Evolutionary conservation across 345 rosid species (phyloP), one percentile per base, ranked within the genome.

Genomic region (Orychophragmus violaceus): DNA sequence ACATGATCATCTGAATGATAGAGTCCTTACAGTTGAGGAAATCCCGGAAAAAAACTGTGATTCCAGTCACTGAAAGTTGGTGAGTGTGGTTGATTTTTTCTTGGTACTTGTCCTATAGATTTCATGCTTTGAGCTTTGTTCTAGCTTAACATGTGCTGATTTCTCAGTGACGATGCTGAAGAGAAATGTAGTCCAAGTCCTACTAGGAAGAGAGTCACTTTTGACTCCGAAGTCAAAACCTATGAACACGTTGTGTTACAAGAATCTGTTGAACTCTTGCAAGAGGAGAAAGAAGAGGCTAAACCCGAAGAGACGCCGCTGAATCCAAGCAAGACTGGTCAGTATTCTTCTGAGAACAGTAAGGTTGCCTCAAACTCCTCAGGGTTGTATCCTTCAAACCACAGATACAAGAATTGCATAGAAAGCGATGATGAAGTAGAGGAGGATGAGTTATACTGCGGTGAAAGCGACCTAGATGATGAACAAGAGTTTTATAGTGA

Each of bases 121-220:
- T 7, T 39, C 58, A 10, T 13, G 64, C 45, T 50, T 66, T 48
- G 18, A 50, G 71, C 32, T 64, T 41, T 29, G 24, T 50, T 65
- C 41, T 14, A 28, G 62, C 53, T 17, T 60, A 52, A 60, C 8
- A 1, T 16, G 17, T 59, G 19, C 32, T 67, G 60, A 35, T 36
- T 55, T 45, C 12, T 54, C 65, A 68, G 78, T 67, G 76, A 74
- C 59, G 74, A 84, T 49, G 68, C 74, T 19, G 86, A 83, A 77
- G 83, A 77, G 63, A 77, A 62, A 63, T 65, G 72, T 44, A 67
- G 76, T 70, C 70, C 62, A 65, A 69, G 72, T 1, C 65, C 70
- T 73, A 17, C 79, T 71, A 61, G 77, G 16, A 90, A 85, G 82
- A 90, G 82, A 80, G 98, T 90, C 10, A 86, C 91, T n/a, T n/a